Base-by-base conservation (phyloP, 108 stramenopile genomes). In the Bacterosira constricta region DNA sequence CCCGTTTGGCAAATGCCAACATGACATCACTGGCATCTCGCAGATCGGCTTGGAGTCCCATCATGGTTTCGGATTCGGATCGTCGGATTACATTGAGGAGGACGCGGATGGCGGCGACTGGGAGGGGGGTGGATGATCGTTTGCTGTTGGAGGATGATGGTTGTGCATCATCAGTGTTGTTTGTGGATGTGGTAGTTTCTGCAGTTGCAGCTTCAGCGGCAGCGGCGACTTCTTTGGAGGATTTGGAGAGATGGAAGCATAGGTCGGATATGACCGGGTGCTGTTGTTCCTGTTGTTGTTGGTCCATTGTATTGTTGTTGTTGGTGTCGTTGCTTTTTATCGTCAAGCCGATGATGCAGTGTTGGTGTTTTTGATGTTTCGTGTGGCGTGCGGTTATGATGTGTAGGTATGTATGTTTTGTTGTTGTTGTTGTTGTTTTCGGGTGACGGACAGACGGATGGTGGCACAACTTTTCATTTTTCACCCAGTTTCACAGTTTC, bases 71-170 rank as follows among this genome's bases (percentile, higher is more conserved):
- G 25, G 89, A 88, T 20, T 79, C 71, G 41, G 84, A 80, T 29
- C 92, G 86, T 55, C 89, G 75, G 18, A 96, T 93, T 45, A 93
- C 92, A n/a, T 85, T 83, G 58, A 96, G 78, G 31, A 96, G 64
- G 6, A 85, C 86, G 59, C 91, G 87, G 68, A 96, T 96, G 62
- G 92, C 95, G 21, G 91, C 91, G 18, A 96, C 92, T 4, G 95
- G 95, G 23, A 91, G 85, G 52, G 95, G 92, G 61, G 90, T 71
- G 63, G 38, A 49, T 15, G 75, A 36, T 15, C 44, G 70, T 27
- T 52, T 52, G 9, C 51, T 52, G 27, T 52, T 52, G 25, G 62
- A 63, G 0, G 62, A 46, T 58, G 56, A 8, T 59, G 57, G 21
- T 0, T 10, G 38, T 41, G 0, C 23, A 21, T 38, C 38, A 17